Base-by-base conservation (phyloP, 2,329 filamentous ascomycete species). In the Nemania serpens region DNA sequence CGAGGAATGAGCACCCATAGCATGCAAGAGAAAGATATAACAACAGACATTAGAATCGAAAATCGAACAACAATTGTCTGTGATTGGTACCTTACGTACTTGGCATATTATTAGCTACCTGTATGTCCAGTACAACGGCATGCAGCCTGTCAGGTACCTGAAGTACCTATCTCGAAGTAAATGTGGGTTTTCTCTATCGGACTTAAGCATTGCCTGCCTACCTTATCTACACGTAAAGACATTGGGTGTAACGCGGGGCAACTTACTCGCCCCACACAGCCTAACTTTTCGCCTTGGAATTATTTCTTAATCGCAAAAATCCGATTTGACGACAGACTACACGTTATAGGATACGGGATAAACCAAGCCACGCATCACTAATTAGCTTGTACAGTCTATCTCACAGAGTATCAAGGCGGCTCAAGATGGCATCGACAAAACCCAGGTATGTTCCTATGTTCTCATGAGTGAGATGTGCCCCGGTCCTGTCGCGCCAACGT, bases 281-380 rank as follows among this genome's bases (percentile, higher is more conserved):
- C 51, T 49, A 41, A n/a, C 36, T 57, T 64, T 57, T 64, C 46
- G 36, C 47, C 57, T 65, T 41, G 68, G 68, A 69, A 69, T 67
- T 70, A 67, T 69, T 68, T 60, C 64, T 54, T 58, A 59, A 60
- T 66, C 68, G 55, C 67, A 68, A 70, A 71, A 71, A 68, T 61
- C 61, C 55, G 58, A 65, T 43, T 42, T 52, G 58, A 25, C 55
- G 49, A 55, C 59, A 34, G 36, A 43, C 11, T 4, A 49, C 25
- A 29, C 25, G 25, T n/a, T 29, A 34, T 11, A 34, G 17, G 22
- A 17, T 25, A n/a, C 12, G 17, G 5, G 22, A 37, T 29, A 15
- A 22, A 39, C 10, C 18, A 53, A 15, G 15, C 52, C 22, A 20
- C 45, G 25, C 10, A 34, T 20, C 25, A 1, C 45, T 17, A 5